Base-by-base conservation (phyloP, 345 rosid species). In the Isatis tinctoria region DNA sequence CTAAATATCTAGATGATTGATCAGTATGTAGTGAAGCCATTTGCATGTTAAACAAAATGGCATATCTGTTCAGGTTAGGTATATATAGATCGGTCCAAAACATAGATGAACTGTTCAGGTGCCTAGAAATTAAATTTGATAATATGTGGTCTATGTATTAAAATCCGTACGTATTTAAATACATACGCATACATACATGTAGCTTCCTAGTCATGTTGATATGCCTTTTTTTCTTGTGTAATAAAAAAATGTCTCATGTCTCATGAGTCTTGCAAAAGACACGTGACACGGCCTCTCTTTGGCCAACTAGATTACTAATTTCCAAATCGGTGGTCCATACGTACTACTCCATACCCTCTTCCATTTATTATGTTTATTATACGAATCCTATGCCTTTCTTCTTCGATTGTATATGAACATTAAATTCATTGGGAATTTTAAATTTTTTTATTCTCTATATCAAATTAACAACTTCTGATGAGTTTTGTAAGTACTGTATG, bases 281-380 rank as follows among this genome's bases (percentile, higher is more conserved):
- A 74, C 41, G 78, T 57, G 60, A 45, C 33, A 57, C 24, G 13
- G 66, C 27, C 32, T 65, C 39, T 47, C 24, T 74, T 47, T 10
- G 43, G 66, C 72, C 36, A 58, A 22, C 77, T 13, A 61, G 3
- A 6, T 28, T 39, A 72, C 44, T 65, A 65, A 44, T 56, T 43
- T 65, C 65, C 71, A 44, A 65, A 58, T 59, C 44, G 67, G 78
- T 74, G 73, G 73, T 48, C 73, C 78, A 74, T 65, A 11, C 65
- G 14, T n/a, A 10, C 39, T 33, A 33, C 36, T 60, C 35, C 43
- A 47, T 60, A 35, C 49, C n/a, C 6, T 36, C 67, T 74, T 66
- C 32, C 32, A 66, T 74, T 66, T 66, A 74, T 66, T 66, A 20
- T 45, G 28, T 74, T 12, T 59, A 10, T 12, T 59, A 10, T 67